phyloP scores from a whole-genome alignment of 108 stramenopile species.

The Mayamaea pseudoterrestris region DNA sequence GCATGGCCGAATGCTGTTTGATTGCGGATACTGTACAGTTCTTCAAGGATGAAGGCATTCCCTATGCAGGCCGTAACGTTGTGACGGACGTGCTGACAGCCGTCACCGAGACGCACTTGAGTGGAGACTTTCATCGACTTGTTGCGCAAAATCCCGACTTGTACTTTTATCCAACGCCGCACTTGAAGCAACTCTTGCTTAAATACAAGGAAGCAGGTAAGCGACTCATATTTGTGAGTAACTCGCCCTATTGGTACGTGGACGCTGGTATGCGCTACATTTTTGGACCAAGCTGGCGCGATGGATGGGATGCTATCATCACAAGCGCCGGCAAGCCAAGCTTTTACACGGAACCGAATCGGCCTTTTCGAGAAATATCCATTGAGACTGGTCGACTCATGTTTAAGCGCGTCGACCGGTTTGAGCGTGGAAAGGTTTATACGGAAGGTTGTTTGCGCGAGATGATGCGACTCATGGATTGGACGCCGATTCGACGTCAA shows the following conservation, averaged over 20 bases:
- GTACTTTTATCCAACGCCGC: conserved; percentile 67
- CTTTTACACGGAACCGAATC: conserved; percentile 75
- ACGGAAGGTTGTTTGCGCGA: conserved; percentile 72
- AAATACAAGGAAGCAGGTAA: conserved; percentile 58
- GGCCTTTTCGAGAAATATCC: conserved; percentile 83
- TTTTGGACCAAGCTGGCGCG: conserved; percentile 80
- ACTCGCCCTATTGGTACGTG: conserved; percentile 88
- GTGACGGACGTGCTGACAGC: conserved; percentile 81
- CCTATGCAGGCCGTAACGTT: conserved; percentile 59
- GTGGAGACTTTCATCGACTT: conserved; percentile 85
- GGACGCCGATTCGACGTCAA: conserved; percentile 15
- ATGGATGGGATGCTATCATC: conserved; percentile 72
- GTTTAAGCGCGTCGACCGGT: conserved; percentile 43
- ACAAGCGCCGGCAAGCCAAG: conserved; percentile 80
- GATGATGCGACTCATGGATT: conserved; percentile 53
- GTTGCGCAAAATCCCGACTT: conserved; percentile 67
- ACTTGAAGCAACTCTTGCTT: conserved; percentile 60
- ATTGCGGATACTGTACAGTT: conserved; percentile 92
- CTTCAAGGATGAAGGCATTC: conserved; percentile 69
- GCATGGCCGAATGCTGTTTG: conserved; percentile 92
- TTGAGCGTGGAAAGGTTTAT: conserved; percentile 34
- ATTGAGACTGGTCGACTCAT: conserved; percentile 35
- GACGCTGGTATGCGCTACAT: conserved; percentile 91
- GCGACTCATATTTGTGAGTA: conserved; percentile 73
- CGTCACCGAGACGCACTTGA: conserved; percentile 83